phyloP scores from a whole-genome alignment of 2,329 filamentous ascomycete genomes.

The Exophiala mesophila region DNA sequence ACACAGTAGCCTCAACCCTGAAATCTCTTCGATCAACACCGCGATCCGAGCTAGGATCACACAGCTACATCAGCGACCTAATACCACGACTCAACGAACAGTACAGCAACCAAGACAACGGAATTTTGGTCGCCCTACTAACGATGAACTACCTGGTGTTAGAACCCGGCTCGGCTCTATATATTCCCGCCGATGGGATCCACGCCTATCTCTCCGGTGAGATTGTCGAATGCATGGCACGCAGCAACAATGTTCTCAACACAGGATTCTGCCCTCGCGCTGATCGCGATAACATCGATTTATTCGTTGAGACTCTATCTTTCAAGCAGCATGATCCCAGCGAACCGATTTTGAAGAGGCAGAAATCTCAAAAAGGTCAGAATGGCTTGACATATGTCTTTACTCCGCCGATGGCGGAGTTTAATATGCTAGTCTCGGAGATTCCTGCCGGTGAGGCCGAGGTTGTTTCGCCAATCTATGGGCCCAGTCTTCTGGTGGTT shows the following conservation, averaged over 20 bases:
- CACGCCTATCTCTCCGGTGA: conserved; percentile 69
- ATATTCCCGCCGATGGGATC: conserved; percentile 67
- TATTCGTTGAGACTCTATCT: conserved; percentile 59
- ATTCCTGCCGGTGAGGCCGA: conserved; percentile 57
- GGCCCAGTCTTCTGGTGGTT: conserved; percentile 60
- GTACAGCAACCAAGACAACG: conserved; percentile 60
- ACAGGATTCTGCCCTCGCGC: conserved; percentile 66
- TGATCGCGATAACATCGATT: conserved; percentile 59
- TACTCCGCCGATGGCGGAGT: conserved; percentile 65
- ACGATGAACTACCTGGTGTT: conserved; percentile 71
- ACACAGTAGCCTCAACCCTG: conserved; percentile 50
- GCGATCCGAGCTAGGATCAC: conserved; percentile 44
- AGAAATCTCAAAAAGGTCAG: conserved; percentile 47
- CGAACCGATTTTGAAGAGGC: conserved; percentile 52
- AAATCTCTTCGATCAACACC: conserved; percentile 48
- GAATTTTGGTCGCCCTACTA: conserved; percentile 63
- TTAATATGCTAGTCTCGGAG: conserved; percentile 60
- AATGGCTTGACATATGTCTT: conserved; percentile 61
- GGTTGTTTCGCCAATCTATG: conserved; percentile 49
- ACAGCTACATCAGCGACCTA: conserved; percentile 59
- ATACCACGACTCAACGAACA: conserved; percentile 61
- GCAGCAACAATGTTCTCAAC: conserved; percentile 69
- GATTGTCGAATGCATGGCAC: conserved; percentile 75
- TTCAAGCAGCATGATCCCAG: conserved; percentile 58
- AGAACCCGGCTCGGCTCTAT: conserved; percentile 61